These are phyloP conservation scores for Daldinia bambusicola DNA, from an alignment of 495 filamentous ascomycete genomes.

Conservation along the genomic window DNA sequence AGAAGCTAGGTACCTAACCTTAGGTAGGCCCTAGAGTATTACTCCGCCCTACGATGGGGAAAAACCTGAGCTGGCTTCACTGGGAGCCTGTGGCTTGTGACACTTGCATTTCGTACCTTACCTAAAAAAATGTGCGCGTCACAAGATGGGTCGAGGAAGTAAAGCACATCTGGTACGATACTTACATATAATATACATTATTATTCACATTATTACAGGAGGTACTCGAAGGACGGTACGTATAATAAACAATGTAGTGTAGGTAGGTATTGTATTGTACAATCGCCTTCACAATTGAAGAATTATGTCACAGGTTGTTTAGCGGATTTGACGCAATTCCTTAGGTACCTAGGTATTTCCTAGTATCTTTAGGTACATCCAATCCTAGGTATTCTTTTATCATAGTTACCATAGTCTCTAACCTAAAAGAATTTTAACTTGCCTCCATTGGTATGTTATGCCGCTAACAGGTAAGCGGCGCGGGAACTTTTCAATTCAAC, in stretches of 20 bases:
- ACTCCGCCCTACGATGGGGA: constrained; percentile 25
- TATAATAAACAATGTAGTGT: too few species aligned
- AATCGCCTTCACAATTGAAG: too few species aligned
- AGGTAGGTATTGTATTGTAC: too few species aligned
- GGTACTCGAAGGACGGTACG: too few species aligned
- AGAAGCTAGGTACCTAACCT: constrained; percentile 10
- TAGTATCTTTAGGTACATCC: too few species aligned
- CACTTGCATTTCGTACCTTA: constrained; percentile 24
- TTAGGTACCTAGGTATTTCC: too few species aligned
- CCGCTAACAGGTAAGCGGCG: background rate
- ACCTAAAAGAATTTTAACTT: too few species aligned
- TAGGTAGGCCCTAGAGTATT: constrained; percentile 7
- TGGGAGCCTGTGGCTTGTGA: constrained; percentile 21
- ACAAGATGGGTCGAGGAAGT: constrained; percentile 21
- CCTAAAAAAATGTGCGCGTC: constrained; percentile 31
- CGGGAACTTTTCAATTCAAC: background rate
- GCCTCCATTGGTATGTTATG: too few species aligned
- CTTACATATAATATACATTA: background rate
- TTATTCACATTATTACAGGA: too few species aligned
- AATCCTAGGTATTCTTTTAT: too few species aligned
- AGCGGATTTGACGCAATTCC: background rate
- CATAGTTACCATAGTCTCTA: too few species aligned
- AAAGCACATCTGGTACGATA: constrained; percentile 10
- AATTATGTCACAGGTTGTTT: background rate
- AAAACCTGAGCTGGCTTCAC: constrained; percentile 8